Evolutionary conservation across 768 basidiomycete genomes (phyloP).

Genomic region (Mrakia gelida): DNA sequence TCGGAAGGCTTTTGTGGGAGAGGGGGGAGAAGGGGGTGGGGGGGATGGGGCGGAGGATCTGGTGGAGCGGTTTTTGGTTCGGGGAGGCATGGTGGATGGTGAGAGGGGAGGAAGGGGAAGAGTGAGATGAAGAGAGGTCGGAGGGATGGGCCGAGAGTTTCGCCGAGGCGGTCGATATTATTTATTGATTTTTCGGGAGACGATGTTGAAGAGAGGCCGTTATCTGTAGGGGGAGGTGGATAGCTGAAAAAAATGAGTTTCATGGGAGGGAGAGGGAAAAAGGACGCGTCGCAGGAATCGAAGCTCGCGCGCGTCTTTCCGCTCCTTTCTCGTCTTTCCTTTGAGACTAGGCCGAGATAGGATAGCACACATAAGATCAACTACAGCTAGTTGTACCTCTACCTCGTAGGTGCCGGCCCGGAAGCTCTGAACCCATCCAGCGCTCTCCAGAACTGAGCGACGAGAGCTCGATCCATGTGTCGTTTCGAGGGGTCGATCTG

Average conservation of each 20-base stretch:
- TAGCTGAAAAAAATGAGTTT: no score
- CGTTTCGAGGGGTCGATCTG: constrained; percentile 86
- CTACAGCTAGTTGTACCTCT: no score
- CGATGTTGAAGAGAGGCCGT: no score
- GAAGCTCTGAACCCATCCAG: constrained; percentile 52
- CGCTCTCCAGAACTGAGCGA: constrained; percentile 92
- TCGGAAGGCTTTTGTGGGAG: background rate
- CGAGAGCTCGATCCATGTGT: constrained; percentile 89
- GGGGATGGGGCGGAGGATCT: background rate
- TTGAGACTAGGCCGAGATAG: no score
- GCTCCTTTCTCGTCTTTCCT: no score
- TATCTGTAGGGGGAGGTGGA: no score
- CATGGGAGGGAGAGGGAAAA: no score
- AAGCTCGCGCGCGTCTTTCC: no score
- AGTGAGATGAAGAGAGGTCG: background rate
- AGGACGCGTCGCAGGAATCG: no score
- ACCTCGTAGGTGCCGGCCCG: background rate
- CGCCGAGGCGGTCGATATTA: background rate
- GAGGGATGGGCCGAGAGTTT: background rate
- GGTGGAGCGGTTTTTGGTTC: background rate
- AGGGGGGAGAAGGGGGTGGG: background rate
- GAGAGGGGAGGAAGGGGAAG: background rate
- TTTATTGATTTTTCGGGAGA: no score
- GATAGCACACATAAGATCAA: background rate
- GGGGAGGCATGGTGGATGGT: background rate